Percentiles rank a stretch among this genome's conserved stretches.
phyloP scores from a whole-genome alignment of 306 rosid genomes.

The peach (Prunus persica) region Prunus_persica_NCBIv2 NC_034016.1:14120501-14121000 shows the following conservation, averaged over 20 bases:
- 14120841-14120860: conserved; percentile 59
- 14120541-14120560: conserved; percentile 66
- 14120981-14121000: conserved; percentile 76
- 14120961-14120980: conserved; percentile 74
- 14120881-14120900: conserved; percentile 90
- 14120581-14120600: conserved; percentile 82
- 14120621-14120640: conserved; percentile 52
- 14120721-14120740: conserved; percentile 66
- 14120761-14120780: conserved; percentile 82
- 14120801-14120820: conserved; percentile 9
- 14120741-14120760: conserved; percentile 95
- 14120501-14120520: conserved; percentile 63
- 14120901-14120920: conserved; percentile 77
- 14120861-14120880: conserved; percentile 95
- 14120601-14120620: conserved; percentile 44
- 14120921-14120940: conserved; percentile 73
- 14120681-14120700: conserved; percentile 56
- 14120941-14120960: conserved; percentile 75
- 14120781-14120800: conserved; percentile 14
- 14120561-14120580: conserved; percentile 88
- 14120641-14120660: conserved; percentile 48
- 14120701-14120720: conserved; percentile 59
- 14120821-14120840: conserved; percentile 24
- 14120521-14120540: conserved; percentile 49
- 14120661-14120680: conserved; percentile 69